A percentile compares a stretch with the other conserved stretches of the same genome.
These are phyloP conservation scores for Curvularia sp. DNA, from an alignment of 2,329 filamentous ascomycete genomes.

Conservation along the genomic window DNA sequence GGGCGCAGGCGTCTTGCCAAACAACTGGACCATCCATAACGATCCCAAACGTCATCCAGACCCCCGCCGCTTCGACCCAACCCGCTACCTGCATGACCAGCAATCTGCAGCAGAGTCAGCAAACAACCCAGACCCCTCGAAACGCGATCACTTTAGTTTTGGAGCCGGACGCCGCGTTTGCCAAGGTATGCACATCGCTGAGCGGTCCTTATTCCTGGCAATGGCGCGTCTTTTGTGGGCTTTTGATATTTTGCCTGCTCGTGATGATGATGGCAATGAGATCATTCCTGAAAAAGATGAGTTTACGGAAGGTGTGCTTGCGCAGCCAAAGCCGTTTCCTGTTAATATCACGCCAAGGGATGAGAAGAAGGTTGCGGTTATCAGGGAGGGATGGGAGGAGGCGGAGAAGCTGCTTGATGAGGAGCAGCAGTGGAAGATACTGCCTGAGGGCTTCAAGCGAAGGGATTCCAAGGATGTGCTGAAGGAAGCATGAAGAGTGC, in stretches of 20 bases:
- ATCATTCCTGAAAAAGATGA: conserved; percentile 23
- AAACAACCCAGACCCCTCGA: conserved; percentile 35
- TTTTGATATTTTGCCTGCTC: conserved; percentile 30
- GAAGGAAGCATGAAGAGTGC: neutral
- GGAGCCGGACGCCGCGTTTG: conserved; percentile 50
- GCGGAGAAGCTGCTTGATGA: conserved; percentile 25
- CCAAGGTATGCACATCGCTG: conserved; percentile 49
- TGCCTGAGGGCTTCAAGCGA: conserved; percentile 29
- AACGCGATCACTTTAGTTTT: conserved; percentile 50
- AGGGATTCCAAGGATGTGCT: conserved; percentile 11
- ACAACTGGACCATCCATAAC: conserved; percentile 43
- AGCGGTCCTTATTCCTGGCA: conserved; percentile 41
- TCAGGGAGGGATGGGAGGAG: conserved; percentile 29
- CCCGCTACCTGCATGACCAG: conserved; percentile 42
- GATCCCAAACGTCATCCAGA: conserved; percentile 54
- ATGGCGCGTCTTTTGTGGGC: conserved; percentile 47
- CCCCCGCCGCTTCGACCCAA: conserved; percentile 55
- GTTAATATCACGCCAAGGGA: conserved; percentile 27
- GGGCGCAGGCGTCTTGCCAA: conserved; percentile 43
- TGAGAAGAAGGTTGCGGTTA: conserved; percentile 6
- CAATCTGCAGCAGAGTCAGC: conserved; percentile 43
- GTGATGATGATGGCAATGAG: conserved; percentile 8
- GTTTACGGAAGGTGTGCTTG: conserved; percentile 28
- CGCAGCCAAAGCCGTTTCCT: conserved; percentile 27
- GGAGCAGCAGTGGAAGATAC: conserved; percentile 28